Evolutionary conservation across 2,329 filamentous ascomycete species (phyloP), one percentile per base, ranked within the genome.

Genomic region (Anisogramma anomala): DNA sequence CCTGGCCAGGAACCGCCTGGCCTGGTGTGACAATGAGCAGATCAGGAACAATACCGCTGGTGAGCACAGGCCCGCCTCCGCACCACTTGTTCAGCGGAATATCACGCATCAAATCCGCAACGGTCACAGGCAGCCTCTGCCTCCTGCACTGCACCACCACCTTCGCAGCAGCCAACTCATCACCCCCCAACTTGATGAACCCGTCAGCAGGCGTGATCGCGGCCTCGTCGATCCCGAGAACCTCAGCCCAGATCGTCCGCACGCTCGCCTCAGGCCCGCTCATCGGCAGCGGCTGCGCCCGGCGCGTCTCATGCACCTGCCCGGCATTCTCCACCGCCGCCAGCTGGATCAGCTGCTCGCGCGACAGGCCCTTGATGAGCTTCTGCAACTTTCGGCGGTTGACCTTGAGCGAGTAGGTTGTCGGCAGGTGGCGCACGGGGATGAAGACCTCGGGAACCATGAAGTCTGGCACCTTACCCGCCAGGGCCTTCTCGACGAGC

Each of bases 381-480:
- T 62, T 65, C 42, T 67, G 65, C 6, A 74, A 60, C 39, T 64
- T 64, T 14, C 62, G 57, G 2, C 68, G 61, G 48, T 73, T 66
- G 30, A 73, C 61, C 48, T 74, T 69, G 39, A 73, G 58, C 0
- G 68, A 68, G 0, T 63, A 58, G 0, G 68, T 72, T 17, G 72
- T 50, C 0, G 71, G 71, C 15, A 74, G 59, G 9, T 59, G 52
- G 33, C 60, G 60, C 17, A 74, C 55, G 0, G 71, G 70, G 3
- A 75, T 60, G 36, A 68, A 73, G 2, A 66, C 58, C 1, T 61
- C 56, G 0, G 71, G 71, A n/a, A 71, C 56, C 51, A 65, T 64
- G 37, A 65, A 58, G 2, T 53, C 50, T 0, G 67, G 58, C 3
- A 69, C 54, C 2, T 49, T 42, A 31, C 58, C 57, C 34, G 61